Base-by-base conservation (phyloP, 2,329 filamentous ascomycete genomes). In the Beauveria sp. region DNA sequence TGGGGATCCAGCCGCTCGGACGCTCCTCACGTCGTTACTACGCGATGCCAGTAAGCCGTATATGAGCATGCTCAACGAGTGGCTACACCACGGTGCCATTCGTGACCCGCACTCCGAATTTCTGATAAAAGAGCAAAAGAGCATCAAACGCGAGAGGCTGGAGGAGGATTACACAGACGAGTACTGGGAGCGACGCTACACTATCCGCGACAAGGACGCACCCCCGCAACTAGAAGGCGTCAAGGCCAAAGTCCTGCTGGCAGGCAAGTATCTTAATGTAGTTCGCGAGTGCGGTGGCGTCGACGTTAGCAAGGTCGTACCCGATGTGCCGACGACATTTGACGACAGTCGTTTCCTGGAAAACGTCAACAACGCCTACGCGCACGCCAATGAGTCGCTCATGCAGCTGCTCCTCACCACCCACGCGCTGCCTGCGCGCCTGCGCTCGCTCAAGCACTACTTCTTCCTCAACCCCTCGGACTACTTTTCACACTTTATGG, bases 121-220 rank as follows among this genome's bases (percentile, higher is more conserved):
- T 67, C 77, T 99, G 58, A 87, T 99, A 70, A 96, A 96, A 70
- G 94, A 97, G 73, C 91, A 96, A 68, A 96, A 93, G 74, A 96
- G 92, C 69, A 97, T 99, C 67, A 88, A 89, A 62, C 85, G 94
- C 46, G 94, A 97, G 72, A 84, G 90, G 62, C 78, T 99, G 3
- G 92, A 97, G 70, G 88, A 96, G 70, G 94, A 99, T 72, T 99
- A 97, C 70, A 99, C 93, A 0, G 94, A 99, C 72, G 94, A 99
- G 70, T 99, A 99, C 73, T 99, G 94, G 94, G 94, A 99, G 72
- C 91, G 96, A 70, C 84, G 94, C 64, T 99, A 99, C 71, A 97
- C 94, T 5, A 89, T 99, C 64, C 88, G 94, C 62, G 91, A 96
- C 63, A 86, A 91, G 54, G 90, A 96, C 63, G 87, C 97, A 1